A percentile compares a stretch with the other conserved stretches of the same genome.
These are phyloP conservation scores for Metschnikowia lachancei DNA, from an alignment of 805 yeast species.

Conservation along the genomic window DNA sequence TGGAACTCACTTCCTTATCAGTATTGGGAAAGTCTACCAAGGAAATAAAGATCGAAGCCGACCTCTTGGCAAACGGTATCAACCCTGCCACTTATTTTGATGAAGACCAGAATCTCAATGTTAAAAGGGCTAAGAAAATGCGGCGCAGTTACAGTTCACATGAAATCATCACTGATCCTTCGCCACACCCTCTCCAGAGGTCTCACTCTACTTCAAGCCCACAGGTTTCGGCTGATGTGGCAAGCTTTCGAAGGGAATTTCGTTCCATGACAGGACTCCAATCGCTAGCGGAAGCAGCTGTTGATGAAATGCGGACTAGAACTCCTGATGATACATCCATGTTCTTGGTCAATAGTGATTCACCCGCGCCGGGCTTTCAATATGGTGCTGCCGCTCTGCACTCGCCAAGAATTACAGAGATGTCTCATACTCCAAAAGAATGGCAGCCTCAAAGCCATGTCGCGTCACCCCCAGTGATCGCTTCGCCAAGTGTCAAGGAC, in stretches of 20 bases:
- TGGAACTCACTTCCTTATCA: slow-evolving; percentile 55
- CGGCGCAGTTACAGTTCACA: slow-evolving; percentile 16
- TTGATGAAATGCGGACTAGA: slow-evolving; percentile 25
- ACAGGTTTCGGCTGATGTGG: slow-evolving; percentile 10
- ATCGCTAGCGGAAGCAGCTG: slow-evolving; percentile 37
- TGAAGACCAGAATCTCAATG: not conserved
- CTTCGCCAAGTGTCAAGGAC: slow-evolving; percentile 11
- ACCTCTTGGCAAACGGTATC: slow-evolving; percentile 48
- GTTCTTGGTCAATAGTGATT: not conserved
- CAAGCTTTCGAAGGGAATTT: slow-evolving; percentile 16
- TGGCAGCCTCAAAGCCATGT: slow-evolving; percentile 7
- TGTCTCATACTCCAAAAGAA: slow-evolving; percentile 8
- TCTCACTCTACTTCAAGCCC: slow-evolving; percentile 22
- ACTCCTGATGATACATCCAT: slow-evolving; percentile 7
- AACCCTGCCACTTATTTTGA: slow-evolving; percentile 41
- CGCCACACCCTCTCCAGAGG: slow-evolving; percentile 14
- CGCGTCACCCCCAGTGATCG: not conserved
- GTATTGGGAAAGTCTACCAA: slow-evolving; percentile 53
- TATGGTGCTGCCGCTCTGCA: not conserved
- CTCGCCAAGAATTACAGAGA: slow-evolving; percentile 3
- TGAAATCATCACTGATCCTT: slow-evolving; percentile 2
- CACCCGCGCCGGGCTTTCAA: not conserved
- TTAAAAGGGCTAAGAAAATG: slow-evolving; percentile 4
- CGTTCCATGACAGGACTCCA: slow-evolving; percentile 22
- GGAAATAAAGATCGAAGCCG: slow-evolving; percentile 50